phyloP scores from a whole-genome alignment of 164 flowering plant species.

The Berberis thunbergii region DNA sequence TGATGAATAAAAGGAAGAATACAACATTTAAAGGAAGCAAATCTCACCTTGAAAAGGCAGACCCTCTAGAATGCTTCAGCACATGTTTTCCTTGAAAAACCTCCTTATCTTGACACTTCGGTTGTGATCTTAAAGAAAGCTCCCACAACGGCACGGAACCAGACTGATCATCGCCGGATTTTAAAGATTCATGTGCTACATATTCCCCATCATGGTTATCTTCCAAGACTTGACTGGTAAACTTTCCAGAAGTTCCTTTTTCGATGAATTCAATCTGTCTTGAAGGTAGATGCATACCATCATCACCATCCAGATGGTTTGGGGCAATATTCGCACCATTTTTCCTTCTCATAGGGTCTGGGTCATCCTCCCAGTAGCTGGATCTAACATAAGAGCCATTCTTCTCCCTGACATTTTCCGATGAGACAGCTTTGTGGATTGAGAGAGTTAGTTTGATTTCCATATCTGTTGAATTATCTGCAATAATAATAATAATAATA shows the following conservation, averaged over 20 bases:
- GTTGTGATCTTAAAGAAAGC: slow-evolving; percentile 28
- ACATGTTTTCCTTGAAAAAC: slow-evolving; percentile 20
- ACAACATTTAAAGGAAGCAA: neutral
- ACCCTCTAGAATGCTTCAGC: slow-evolving; percentile 31
- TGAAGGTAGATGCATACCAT: slow-evolving; percentile 14
- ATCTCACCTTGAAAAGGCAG: slow-evolving; percentile 44
- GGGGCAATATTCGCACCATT: slow-evolving; percentile 3
- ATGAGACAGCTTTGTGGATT: slow-evolving; percentile 10
- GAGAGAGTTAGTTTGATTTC: slow-evolving; percentile 14
- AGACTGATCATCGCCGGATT: slow-evolving; percentile 2
- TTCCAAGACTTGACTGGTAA: slow-evolving; percentile 4
- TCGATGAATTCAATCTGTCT: slow-evolving; percentile 18
- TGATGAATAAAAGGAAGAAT: neutral
- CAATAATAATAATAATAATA: slow-evolving; percentile 7
- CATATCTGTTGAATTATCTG: slow-evolving; percentile 13
- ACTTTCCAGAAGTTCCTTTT: slow-evolving; percentile 8
- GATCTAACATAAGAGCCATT: slow-evolving; percentile 8
- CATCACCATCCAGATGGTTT: slow-evolving; percentile 10
- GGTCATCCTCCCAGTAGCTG: slow-evolving; percentile 8
- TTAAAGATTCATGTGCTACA: slow-evolving; percentile 2
- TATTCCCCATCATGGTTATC: slow-evolving; percentile 3
- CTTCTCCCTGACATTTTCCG: slow-evolving; percentile 8
- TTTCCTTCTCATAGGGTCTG: slow-evolving; percentile 4
- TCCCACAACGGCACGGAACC: slow-evolving; percentile 24
- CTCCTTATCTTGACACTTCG: slow-evolving; percentile 10